Conservation (phyloP, 805 yeast genomes). For the Danielia reshetovae region DNA sequence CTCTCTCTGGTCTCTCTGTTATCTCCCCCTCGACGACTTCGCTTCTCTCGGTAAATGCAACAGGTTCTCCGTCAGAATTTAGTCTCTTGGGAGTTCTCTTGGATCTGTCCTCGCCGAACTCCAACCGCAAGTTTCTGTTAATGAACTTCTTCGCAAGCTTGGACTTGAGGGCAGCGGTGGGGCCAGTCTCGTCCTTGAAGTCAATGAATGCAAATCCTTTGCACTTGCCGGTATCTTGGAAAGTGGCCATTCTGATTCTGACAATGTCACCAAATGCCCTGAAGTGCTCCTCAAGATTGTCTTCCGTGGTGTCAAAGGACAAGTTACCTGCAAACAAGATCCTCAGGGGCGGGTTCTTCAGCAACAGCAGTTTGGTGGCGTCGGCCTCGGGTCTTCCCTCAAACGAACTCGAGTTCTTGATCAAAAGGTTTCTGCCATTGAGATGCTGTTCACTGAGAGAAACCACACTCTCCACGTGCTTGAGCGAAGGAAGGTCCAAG, state of each 20-base stretch:
- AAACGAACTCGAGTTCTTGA: conserved; percentile 74
- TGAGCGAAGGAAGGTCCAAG: conserved; percentile 65
- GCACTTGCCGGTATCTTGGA: conserved; percentile 93
- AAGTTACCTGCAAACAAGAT: conserved; percentile 90
- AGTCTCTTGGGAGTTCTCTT: conserved; percentile 54
- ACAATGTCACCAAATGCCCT: conserved; percentile 87
- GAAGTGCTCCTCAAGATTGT: conserved; percentile 72
- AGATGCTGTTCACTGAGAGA: conserved; percentile 65
- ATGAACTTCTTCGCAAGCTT: conserved; percentile 61
- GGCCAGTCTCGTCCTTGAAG: conserved; percentile 74
- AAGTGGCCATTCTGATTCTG: conserved; percentile 93
- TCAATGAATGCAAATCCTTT: conserved; percentile 95
- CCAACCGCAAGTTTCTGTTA: conserved; percentile 77
- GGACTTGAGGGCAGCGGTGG: conserved; percentile 77
- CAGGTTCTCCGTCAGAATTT: conserved; percentile 16
- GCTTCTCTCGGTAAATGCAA: conserved; percentile 7
- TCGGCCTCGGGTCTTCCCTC: conserved; percentile 79
- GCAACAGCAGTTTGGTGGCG: conserved; percentile 35
- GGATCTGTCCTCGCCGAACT: conserved; percentile 93
- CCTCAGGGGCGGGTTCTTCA: conserved; percentile 84
- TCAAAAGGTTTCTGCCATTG: conserved; percentile 81
- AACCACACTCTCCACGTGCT: conserved; percentile 60
- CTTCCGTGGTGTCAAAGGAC: conserved; percentile 87
- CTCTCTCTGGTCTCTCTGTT: conserved; percentile 6
- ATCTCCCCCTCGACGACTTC: conserved; percentile 10